Percentiles rank a stretch among this genome's conserved stretches.
These are phyloP conservation scores for Saccharum hybrid DNA, from an alignment of 202 grass and related monocot species.

Conservation along the genomic window DNA sequence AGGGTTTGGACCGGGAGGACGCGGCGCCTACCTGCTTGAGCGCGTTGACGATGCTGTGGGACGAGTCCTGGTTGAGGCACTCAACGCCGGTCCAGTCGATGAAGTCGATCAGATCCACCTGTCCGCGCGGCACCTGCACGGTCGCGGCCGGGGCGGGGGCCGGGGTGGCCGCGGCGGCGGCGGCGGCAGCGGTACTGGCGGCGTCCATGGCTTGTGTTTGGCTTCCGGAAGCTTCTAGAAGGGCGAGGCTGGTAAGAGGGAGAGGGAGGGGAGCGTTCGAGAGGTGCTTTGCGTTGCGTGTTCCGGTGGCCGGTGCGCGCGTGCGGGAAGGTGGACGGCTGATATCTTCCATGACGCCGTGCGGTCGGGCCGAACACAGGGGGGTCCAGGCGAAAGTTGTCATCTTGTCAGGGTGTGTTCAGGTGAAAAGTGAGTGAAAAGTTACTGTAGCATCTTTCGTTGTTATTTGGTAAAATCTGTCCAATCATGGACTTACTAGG, in stretches of 20 bases:
- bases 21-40: conserved; percentile 69
- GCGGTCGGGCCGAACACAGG: background rate
- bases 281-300: conserved; percentile 9
- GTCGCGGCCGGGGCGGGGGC: conserved; percentile 7
- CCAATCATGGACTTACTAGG: too few relatives aligned
- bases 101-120: conserved; percentile 99
- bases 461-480: too few relatives aligned
- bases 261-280: background rate
- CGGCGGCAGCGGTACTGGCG: conserved; percentile 23
- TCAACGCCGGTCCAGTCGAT: conserved; percentile 97
- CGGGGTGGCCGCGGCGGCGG: background rate
- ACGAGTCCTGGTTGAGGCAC: conserved; percentile 91
- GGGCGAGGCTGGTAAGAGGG: background rate
- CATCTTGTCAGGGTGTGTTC: too few relatives aligned
- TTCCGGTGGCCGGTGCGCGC: background rate
- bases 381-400: too few relatives aligned
- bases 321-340: background rate
- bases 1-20: background rate
- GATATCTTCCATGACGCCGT: background rate
- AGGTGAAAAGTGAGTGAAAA: too few relatives aligned
- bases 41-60: conserved; percentile 68
- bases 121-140: conserved; percentile 43
- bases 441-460: too few relatives aligned
- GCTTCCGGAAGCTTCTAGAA: conserved; percentile 54
- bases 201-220: conserved; percentile 34